Conservation (phyloP, 2,329 filamentous ascomycete species). For the Xenosphaeropsis pyriputrescens region DNA sequence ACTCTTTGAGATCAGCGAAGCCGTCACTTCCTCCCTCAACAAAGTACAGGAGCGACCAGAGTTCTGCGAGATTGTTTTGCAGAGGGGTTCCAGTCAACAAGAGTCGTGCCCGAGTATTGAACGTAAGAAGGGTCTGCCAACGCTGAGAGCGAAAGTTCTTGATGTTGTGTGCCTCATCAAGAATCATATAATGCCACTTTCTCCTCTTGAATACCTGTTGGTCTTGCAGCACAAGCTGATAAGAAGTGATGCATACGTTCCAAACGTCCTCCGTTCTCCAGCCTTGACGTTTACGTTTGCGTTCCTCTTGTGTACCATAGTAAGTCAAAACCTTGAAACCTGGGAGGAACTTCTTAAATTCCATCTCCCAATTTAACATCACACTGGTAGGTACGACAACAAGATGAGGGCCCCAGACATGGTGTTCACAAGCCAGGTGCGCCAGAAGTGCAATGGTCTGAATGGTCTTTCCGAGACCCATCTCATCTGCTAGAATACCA, state of each 20-base stretch:
- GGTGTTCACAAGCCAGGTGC: conserved; percentile 78
- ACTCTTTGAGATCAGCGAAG: conserved; percentile 90
- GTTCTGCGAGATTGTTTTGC: conserved; percentile 90
- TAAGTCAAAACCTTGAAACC: conserved; percentile 97
- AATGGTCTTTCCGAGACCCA: conserved; percentile 97
- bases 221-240: conserved; percentile 90
- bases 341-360: conserved; percentile 98
- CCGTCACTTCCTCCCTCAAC: conserved; percentile 72
- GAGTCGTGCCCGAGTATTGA: conserved; percentile 79
- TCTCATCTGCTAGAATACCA: conserved; percentile 92
- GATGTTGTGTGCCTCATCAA: conserved; percentile 98
- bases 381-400: conserved; percentile 96
- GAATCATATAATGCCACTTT: conserved; percentile 93
- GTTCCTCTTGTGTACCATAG: conserved; percentile 87
- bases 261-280: conserved; percentile 90
- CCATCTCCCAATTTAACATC: conserved; percentile 99
- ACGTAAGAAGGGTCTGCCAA: conserved; percentile 89
- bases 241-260: conserved; percentile 97
- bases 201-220: conserved; percentile 86
- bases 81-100: conserved; percentile 87
- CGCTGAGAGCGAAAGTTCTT: conserved; percentile 98
- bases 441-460: conserved; percentile 92
- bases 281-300: conserved; percentile 76
- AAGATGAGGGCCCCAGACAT: conserved; percentile 90
- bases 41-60: conserved; percentile 96